These are phyloP conservation scores for Entomortierella beljakovae DNA, from an alignment of 192 early-diverging fungal genomes.

Conservation along the genomic window DNA sequence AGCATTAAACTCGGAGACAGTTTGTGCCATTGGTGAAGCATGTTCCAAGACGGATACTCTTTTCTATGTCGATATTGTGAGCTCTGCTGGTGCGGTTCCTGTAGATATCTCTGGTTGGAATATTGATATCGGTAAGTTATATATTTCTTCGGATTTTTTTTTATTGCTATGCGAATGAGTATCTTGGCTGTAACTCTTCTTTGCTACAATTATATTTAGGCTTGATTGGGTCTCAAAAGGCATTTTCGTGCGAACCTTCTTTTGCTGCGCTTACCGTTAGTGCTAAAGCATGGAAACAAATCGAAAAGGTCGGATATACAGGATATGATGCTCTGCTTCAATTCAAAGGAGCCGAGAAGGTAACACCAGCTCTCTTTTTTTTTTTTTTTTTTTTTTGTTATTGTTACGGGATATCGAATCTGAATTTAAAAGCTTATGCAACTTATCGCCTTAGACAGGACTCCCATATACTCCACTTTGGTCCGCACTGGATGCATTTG, in stretches of 20 bases:
- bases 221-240: slow-evolving; percentile 44
- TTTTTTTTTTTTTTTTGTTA: slow-evolving; percentile 3
- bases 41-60: slow-evolving; percentile 32
- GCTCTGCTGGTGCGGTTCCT: slow-evolving; percentile 40
- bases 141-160: too few relatives aligned
- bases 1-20: slow-evolving; percentile 38
- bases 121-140: slow-evolving; percentile 40
- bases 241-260: slow-evolving; percentile 43
- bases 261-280: slow-evolving; percentile 36
- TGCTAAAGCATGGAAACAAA: slow-evolving; percentile 47
- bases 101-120: slow-evolving; percentile 47
- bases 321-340: slow-evolving; percentile 46
- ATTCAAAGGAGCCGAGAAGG: slow-evolving; percentile 27
- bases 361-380: background rate
- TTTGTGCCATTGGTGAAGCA: slow-evolving; percentile 18
- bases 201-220: slow-evolving; percentile 12
- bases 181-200: too few relatives aligned
- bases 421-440: too few relatives aligned
- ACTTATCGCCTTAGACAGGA: background rate
- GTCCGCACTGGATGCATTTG: slow-evolving; percentile 46
- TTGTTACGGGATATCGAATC: too few relatives aligned
- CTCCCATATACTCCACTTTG: slow-evolving; percentile 49
- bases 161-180: background rate
- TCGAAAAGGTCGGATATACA: slow-evolving; percentile 44
- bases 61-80: slow-evolving; percentile 47